Evolutionary conservation across 108 stramenopile genomes (phyloP), one percentile per base, ranked within the genome.

Genomic region (Mediolabrus comicus): DNA sequence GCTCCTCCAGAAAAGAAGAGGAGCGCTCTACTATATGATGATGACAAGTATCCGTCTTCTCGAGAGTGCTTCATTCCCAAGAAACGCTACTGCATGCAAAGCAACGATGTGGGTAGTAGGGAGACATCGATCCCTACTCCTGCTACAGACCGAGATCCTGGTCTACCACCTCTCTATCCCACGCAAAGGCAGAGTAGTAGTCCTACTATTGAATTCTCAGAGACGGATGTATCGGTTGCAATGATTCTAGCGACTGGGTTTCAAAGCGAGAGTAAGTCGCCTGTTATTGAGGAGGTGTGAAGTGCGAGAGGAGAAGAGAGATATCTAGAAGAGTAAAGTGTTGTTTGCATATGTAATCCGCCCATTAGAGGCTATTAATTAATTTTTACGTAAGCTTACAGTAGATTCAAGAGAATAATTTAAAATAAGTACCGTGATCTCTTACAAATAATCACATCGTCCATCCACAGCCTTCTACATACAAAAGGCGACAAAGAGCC

Each of bases 171-270:
- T 55, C 46, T 51, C 17, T n/a, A n/a, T n/a, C n/a, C n/a, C n/a
- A n/a, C n/a, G n/a, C n/a, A n/a, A n/a, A n/a, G n/a, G 28, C 49
- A 33, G n/a, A 11, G 25, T n/a, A n/a, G n/a, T n/a, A n/a, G n/a
- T n/a, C n/a, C n/a, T n/a, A n/a, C n/a, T n/a, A 24, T 0, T 24
- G 33, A 59, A 0, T 78, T 54, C 30, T 62, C 77, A 19, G 77
- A 70, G 29, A 62, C 77, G 19, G 77, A 77, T 66, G 59, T 78
- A 10, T 78, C 77, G 7, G 69, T 65, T 3, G 77, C 77, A 39
- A 70, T 78, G 64, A 78, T 78, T 56, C 65, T 78, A 67, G 77
- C 77, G 9, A 71, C 49, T 53, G 77, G 77, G 17, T 69, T 78
- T 56, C 65, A 69, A 17, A 65, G 64, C 32, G 24, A 39, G 0